phyloP scores from a whole-genome alignment of 495 filamentous ascomycete genomes.

The Elasticomyces elasticus region DNA sequence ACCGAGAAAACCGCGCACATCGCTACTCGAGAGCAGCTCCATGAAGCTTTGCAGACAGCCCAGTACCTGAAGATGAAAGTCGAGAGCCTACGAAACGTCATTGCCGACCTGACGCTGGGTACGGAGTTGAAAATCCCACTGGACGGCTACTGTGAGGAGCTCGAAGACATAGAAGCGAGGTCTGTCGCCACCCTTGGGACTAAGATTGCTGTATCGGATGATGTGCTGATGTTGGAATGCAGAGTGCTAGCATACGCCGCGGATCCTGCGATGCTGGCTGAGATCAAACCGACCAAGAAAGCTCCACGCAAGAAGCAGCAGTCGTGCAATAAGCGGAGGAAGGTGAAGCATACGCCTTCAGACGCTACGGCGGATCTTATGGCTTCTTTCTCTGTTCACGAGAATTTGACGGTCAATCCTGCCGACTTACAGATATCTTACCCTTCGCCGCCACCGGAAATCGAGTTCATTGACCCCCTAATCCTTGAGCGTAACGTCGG shows the following conservation, averaged over 20 bases:
- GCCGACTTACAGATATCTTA: neutral
- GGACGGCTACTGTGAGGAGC: neutral
- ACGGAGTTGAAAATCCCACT: neutral
- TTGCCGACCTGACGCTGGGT: neutral
- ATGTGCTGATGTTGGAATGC: neutral
- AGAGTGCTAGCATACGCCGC: too few species aligned
- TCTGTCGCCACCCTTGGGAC: neutral
- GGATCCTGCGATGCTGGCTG: too few species aligned
- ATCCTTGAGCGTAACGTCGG: neutral
- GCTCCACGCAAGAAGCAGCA: constrained; percentile 1
- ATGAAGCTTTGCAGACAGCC: constrained; percentile 1
- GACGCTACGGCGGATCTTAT: neutral
- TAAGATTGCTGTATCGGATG: too few species aligned
- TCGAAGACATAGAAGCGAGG: constrained; percentile 1
- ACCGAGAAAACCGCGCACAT: neutral
- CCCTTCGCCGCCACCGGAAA: neutral
- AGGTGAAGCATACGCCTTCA: neutral
- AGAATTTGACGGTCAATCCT: neutral
- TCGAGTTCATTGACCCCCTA: neutral
- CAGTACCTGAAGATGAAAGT: constrained; percentile 1
- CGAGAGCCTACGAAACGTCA: neutral
- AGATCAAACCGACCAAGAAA: neutral
- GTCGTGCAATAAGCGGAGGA: neutral
- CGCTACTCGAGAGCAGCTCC: neutral
- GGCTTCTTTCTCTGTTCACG: neutral